Conservation (phyloP, 352 stramenopile species). For the Phytophthora ramorum region DNA sequence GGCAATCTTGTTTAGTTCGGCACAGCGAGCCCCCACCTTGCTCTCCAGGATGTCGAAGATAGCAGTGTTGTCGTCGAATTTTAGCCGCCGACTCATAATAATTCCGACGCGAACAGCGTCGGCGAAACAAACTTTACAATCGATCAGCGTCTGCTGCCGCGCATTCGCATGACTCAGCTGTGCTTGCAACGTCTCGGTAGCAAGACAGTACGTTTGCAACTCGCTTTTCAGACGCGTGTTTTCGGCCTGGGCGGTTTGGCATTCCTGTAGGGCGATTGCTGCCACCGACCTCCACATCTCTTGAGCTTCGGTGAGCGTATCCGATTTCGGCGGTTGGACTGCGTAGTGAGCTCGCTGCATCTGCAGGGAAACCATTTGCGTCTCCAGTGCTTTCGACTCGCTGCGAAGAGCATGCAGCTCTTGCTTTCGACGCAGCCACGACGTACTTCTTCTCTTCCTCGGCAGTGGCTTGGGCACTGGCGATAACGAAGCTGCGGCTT, state of each 20-base stretch:
- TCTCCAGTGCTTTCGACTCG: conserved; percentile 2
- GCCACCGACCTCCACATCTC: conserved; percentile 27
- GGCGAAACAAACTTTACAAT: neutral
- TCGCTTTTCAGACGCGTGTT: conserved; percentile 15
- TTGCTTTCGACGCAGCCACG: conserved; percentile 26
- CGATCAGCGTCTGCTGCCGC: neutral
- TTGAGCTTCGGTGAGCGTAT: conserved; percentile 1
- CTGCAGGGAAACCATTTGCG: conserved; percentile 1
- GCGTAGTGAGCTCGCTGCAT: neutral
- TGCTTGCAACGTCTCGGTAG: conserved; percentile 7
- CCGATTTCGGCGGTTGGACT: neutral
- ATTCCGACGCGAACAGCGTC: neutral
- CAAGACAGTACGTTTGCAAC: conserved; percentile 7
- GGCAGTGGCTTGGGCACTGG: neutral
- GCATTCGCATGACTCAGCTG: conserved; percentile 1
- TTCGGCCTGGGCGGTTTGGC: conserved; percentile 13
- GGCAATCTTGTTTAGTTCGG: conserved; percentile 2
- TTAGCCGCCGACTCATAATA: neutral
- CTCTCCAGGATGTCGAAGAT: conserved; percentile 9
- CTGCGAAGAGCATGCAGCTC: conserved; percentile 8
- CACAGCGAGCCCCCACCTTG: conserved; percentile 1
- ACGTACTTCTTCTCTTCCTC: conserved; percentile 11
- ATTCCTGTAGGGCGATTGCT: conserved; percentile 16
- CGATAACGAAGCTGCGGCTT: neutral
- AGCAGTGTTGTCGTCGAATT: neutral